Evolutionary conservation across 139 green algal species (phyloP).

Genomic region (Chlamydomonas sp.): DNA sequence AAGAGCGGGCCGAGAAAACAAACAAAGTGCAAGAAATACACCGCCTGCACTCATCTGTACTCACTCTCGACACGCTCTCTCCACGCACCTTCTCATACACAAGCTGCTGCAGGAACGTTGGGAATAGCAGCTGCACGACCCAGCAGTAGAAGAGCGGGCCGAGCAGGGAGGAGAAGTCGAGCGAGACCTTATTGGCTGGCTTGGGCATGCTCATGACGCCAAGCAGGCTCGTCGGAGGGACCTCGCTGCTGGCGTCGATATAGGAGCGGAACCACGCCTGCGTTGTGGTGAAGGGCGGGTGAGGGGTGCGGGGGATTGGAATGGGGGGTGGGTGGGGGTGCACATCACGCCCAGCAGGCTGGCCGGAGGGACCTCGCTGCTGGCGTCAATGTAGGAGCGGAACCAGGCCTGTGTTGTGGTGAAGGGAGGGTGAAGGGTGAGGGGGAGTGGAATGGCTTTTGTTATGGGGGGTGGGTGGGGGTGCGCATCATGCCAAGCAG

Average conservation of each 20-base stretch:
- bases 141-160: slow-evolving; percentile 78
- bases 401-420: no score
- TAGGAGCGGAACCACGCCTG: slow-evolving; percentile 30
- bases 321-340: slow-evolving; percentile 52
- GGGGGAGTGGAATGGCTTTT: no score
- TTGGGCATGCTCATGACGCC: slow-evolving; percentile 41
- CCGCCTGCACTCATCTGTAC: slow-evolving; percentile 13
- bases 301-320: no score
- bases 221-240: not conserved
- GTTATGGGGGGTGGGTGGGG: no score
- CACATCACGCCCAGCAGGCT: slow-evolving; percentile 16
- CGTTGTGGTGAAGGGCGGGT: no score
- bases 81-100: slow-evolving; percentile 77
- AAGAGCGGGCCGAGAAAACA: slow-evolving; percentile 74
- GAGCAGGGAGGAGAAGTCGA: slow-evolving; percentile 72
- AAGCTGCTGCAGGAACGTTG: slow-evolving; percentile 53
- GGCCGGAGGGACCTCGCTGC: not conserved
- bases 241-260: slow-evolving; percentile 38
- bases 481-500: slow-evolving; percentile 18
- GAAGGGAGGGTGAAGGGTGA: not conserved
- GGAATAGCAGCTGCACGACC: slow-evolving; percentile 74
- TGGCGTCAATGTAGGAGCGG: slow-evolving; percentile 47
- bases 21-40: slow-evolving; percentile 49
- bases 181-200: slow-evolving; percentile 34
- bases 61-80: slow-evolving; percentile 60